A percentile compares a stretch with the other conserved stretches of the same genome.
Evolutionary conservation across 495 filamentous ascomycete genomes (phyloP).

Genomic region (Podospora sp.): DNA sequence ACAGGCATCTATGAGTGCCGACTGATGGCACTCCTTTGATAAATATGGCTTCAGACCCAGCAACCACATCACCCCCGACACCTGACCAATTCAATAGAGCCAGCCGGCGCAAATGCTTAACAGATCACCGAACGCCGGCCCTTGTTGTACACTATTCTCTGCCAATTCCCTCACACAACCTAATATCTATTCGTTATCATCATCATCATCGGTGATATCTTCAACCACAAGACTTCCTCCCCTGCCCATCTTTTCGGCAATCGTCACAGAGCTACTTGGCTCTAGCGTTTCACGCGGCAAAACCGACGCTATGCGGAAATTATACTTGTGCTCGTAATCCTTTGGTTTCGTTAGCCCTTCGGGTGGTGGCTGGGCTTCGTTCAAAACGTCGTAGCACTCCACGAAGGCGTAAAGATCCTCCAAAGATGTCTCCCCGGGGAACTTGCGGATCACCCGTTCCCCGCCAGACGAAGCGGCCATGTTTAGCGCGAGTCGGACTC

Average conservation of each 20-base stretch:
- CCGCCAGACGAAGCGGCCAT: slow-evolving; percentile 65
- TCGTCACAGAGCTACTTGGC: slow-evolving; percentile 61
- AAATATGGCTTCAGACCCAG: no score
- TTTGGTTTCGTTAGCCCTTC: slow-evolving; percentile 56
- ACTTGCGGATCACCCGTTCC: slow-evolving; percentile 71
- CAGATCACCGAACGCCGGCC: background rate
- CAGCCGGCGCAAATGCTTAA: background rate
- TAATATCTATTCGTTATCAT: slow-evolving; percentile 35
- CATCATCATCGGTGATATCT: slow-evolving; percentile 36
- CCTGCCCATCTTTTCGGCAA: slow-evolving; percentile 73
- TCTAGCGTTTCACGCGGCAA: slow-evolving; percentile 81
- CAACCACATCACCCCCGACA: no score
- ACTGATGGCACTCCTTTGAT: no score
- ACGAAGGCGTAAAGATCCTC: slow-evolving; percentile 97
- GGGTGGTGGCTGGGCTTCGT: slow-evolving; percentile 37
- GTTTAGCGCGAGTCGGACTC: slow-evolving; percentile 79
- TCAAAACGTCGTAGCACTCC: slow-evolving; percentile 78
- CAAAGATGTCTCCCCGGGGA: slow-evolving; percentile 62
- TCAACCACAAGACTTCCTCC: slow-evolving; percentile 92
- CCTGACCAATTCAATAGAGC: background rate
- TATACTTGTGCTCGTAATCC: slow-evolving; percentile 75
- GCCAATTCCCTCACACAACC: background rate
- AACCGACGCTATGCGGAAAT: slow-evolving; percentile 77
- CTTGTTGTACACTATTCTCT: background rate
- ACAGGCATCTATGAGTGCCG: no score